Percentiles rank a stretch among this genome's conserved stretches.
Conservation (phyloP, 768 basidiomycete genomes). For the Amanita pallidorosea region DNA sequence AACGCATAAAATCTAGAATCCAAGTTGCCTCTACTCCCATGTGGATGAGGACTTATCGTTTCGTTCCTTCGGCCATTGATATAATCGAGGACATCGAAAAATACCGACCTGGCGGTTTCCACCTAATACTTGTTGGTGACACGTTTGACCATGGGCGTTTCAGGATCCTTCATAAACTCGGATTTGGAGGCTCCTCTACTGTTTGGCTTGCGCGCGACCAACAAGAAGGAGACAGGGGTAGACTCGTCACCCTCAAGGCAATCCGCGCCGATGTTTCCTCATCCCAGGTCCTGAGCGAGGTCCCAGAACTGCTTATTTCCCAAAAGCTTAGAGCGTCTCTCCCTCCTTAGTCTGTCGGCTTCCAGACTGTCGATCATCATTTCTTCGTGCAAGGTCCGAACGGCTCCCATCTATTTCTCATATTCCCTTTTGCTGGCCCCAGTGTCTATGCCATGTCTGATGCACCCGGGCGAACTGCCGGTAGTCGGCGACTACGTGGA, state of each 20-base stretch:
- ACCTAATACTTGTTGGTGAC: constrained; percentile 41
- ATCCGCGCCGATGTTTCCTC: background rate
- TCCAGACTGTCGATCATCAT: constrained; percentile 27
- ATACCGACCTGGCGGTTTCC: constrained; percentile 40
- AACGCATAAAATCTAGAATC: background rate
- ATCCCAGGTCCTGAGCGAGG: background rate
- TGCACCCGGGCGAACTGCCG: constrained; percentile 17
- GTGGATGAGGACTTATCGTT: too few relatives aligned
- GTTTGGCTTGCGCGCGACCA: constrained; percentile 24
- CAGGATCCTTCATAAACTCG: constrained; percentile 36
- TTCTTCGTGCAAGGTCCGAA: constrained; percentile 38
- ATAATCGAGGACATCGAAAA: constrained; percentile 32
- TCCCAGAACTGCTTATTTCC: constrained; percentile 6
- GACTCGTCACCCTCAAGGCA: constrained; percentile 13
- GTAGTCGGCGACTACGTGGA: constrained; percentile 20
- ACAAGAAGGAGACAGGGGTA: constrained; percentile 6
- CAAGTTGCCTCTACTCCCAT: too few relatives aligned
- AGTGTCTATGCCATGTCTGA: constrained; percentile 14
- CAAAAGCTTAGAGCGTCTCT: constrained; percentile 20
- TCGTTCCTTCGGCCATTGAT: constrained; percentile 16
- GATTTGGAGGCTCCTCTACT: constrained; percentile 32
- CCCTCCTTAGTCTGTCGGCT: constrained; percentile 13
- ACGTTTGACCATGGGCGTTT: constrained; percentile 33
- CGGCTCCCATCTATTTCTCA: constrained; percentile 38
- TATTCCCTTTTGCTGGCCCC: constrained; percentile 34